Percentiles rank a stretch among this genome's conserved stretches.
Conservation (phyloP, 2,329 filamentous ascomycete genomes). For the Sphaerulina vaccinii region DNA sequence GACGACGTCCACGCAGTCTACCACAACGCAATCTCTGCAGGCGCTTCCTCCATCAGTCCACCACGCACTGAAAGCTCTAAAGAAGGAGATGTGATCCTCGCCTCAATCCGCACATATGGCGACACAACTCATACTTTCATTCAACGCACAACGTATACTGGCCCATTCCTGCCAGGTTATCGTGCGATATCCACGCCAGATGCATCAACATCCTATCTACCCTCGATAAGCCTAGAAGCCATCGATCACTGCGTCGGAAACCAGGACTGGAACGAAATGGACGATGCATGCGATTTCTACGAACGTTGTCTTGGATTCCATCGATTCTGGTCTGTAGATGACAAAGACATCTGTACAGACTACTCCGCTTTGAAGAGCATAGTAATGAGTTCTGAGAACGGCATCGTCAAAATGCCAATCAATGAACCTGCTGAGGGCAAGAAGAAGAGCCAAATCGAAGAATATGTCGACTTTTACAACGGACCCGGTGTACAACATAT, state of each 20-base stretch:
- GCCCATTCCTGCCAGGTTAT: constrained; percentile 82
- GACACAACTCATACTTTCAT: constrained; percentile 94
- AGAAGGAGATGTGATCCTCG: constrained; percentile 67
- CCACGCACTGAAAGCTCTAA: constrained; percentile 57
- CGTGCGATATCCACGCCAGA: constrained; percentile 50
- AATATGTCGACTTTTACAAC: constrained; percentile 80
- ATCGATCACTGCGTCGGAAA: constrained; percentile 98
- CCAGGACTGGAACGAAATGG: constrained; percentile 91
- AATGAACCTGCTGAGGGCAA: constrained; percentile 91
- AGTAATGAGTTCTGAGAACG: constrained; percentile 76
- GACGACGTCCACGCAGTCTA: constrained; percentile 84
- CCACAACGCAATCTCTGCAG: constrained; percentile 64
- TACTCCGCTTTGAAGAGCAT: constrained; percentile 85
- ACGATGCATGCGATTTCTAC: constrained; percentile 67
- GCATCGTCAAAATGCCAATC: constrained; percentile 95
- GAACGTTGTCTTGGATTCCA: constrained; percentile 89
- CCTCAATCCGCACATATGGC: constrained; percentile 86
- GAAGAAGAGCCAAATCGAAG: constrained; percentile 91
- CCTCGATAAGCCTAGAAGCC: constrained; percentile 64
- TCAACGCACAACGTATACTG: constrained; percentile 67
- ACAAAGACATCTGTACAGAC: constrained; percentile 87
- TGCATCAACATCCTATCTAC: constrained; percentile 53
- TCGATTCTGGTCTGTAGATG: constrained; percentile 96
- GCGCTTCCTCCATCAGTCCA: constrained; percentile 61
- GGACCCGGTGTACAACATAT: constrained; percentile 93